Evolutionary conservation across 2,329 filamentous ascomycete species (phyloP).

Genomic region (Paecilomyces niveus): DNA sequence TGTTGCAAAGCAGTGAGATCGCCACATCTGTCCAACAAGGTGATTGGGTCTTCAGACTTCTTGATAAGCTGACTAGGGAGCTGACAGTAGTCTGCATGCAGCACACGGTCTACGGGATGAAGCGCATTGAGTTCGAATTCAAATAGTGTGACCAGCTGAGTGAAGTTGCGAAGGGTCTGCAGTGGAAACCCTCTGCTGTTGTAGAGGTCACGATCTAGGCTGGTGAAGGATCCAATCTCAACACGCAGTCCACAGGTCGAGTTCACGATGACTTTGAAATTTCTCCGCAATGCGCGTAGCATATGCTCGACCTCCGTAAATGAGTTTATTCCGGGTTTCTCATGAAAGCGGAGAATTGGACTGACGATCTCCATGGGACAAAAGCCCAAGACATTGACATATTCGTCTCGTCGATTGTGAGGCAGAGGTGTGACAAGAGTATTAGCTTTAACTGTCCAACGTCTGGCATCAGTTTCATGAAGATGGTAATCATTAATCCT

Average conservation of each 20-base stretch:
- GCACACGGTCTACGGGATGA: slow-evolving; percentile 11
- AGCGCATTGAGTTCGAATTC: slow-evolving; percentile 17
- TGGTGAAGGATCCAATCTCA: slow-evolving; percentile 15
- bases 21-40: slow-evolving; percentile 3
- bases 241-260: slow-evolving; percentile 16
- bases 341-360: slow-evolving; percentile 5
- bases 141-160: slow-evolving; percentile 15
- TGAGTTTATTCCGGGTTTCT: background rate
- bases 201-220: background rate
- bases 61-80: slow-evolving; percentile 2
- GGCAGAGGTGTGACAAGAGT: background rate
- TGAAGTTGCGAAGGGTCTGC: slow-evolving; percentile 17
- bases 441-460: slow-evolving; percentile 8
- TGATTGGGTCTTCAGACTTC: background rate
- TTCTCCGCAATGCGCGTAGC: slow-evolving; percentile 6
- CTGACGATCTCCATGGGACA: slow-evolving; percentile 7
- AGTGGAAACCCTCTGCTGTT: slow-evolving; percentile 10
- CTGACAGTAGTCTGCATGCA: slow-evolving; percentile 1
- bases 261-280: slow-evolving; percentile 14
- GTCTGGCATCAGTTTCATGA: background rate
- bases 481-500: slow-evolving; percentile 6
- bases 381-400: slow-evolving; percentile 5
- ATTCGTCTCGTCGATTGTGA: slow-evolving; percentile 2
- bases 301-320: slow-evolving; percentile 8
- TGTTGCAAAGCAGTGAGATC: slow-evolving; percentile 2